Evolutionary conservation across 2,329 filamentous ascomycete species (phyloP), one percentile per base, ranked within the genome.

Genomic region (Cladosporium sp.): DNA sequence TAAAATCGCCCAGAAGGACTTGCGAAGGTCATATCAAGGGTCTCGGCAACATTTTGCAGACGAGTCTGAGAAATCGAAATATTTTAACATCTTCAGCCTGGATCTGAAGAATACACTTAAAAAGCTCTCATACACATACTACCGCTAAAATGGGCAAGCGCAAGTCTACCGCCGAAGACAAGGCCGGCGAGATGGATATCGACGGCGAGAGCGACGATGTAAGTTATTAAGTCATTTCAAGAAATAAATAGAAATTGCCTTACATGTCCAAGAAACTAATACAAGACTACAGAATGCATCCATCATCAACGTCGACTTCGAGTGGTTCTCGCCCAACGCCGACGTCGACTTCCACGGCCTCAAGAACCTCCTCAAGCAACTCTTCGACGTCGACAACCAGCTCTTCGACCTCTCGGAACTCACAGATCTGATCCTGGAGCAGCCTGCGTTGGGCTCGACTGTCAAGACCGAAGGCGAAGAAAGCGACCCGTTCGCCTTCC

Each of bases 401-500:
- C 77, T 95, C 31, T 89, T 96, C 74, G 86, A 97, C 70, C 80
- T 96, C 60, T 95, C 90, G 5, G 86, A 82, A 6, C 80, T 98
- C 46, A 80, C 90, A 33, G 89, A 97, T 68, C 74, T 96, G 57
- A 87, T 98, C 63, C 76, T 97, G 49, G 84, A 86, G 44, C 92
- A 98, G 70, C 84, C 88, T 9, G 38, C 41, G 9, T 83, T 98
- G 43, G 93, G 93, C 51, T 95, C 90, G 9, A 96, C 92, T 0
- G 89, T 97, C 61, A 98, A 98, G 73, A 88, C 93, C n/a, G 92
- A 97, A 62, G 90, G 91, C 63, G 90, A 93, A 66, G 89, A 91
- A 64, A 88, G 83, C 43, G 93, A 97, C 66, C 86, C 93, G 2
- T 97, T 93, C 71, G 91, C 92, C 9, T 88, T 98, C 70, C 76